phyloP scores from a whole-genome alignment of 345 rosid genomes.

The Turritis glabra region DNA sequence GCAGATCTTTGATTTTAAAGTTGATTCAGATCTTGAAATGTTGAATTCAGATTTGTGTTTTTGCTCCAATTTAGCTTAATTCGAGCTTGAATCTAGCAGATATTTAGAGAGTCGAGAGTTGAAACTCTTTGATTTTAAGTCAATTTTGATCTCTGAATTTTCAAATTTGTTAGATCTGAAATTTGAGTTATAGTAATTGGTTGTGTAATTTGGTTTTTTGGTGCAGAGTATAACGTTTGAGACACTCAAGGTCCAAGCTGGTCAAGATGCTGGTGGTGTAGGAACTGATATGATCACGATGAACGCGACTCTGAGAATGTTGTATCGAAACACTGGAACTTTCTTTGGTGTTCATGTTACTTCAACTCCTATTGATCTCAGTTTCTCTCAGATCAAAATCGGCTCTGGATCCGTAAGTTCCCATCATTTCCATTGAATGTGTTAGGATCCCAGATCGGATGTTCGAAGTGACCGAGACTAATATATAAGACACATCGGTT shows the following conservation, averaged over 20 bases:
- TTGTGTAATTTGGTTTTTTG: background rate
- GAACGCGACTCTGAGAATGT: constrained; percentile 74
- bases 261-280: constrained; percentile 83
- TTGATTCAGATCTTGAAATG: background rate
- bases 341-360: constrained; percentile 94
- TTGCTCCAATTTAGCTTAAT: background rate
- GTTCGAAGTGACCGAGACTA: background rate
- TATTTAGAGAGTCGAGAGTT: background rate
- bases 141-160: background rate
- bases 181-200: background rate
- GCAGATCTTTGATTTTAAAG: background rate
- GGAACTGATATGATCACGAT: constrained; percentile 87
- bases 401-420: constrained; percentile 82
- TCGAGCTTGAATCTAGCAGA: background rate
- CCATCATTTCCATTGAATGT: background rate
- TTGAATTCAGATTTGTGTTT: background rate
- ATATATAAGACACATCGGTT: background rate
- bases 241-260: constrained; percentile 83
- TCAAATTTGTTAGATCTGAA: constrained; percentile 9
- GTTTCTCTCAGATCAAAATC: constrained; percentile 57
- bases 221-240: constrained; percentile 77
- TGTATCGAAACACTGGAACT: constrained; percentile 83
- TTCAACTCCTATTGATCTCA: constrained; percentile 72
- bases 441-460: too few species aligned
- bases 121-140: background rate